Conservation (phyloP, 768 basidiomycete species). For the Termitomyces sp. region DNA sequence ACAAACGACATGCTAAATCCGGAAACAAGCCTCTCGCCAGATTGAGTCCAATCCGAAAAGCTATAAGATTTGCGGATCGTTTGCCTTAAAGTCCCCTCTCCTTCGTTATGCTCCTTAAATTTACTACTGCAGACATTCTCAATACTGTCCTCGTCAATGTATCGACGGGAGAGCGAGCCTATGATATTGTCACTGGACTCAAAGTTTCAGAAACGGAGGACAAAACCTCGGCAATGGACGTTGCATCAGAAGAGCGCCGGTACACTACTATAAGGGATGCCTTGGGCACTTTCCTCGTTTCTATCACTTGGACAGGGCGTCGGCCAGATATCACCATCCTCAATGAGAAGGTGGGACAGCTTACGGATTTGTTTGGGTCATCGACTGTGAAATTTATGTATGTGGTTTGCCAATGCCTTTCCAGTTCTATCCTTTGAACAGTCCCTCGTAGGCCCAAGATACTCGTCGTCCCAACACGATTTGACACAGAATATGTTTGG, state of each 20-base stretch:
- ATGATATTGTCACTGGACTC: slow-evolving; percentile 41
- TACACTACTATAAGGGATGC: slow-evolving; percentile 39
- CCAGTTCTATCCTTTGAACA: not conserved
- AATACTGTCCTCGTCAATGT: slow-evolving; percentile 50
- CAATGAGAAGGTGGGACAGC: slow-evolving; percentile 43
- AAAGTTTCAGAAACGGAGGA: slow-evolving; percentile 21
- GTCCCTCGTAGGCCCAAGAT: slow-evolving; percentile 40
- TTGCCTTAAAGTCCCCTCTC: not conserved
- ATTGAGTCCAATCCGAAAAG: slow-evolving; percentile 21
- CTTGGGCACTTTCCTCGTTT: slow-evolving; percentile 34
- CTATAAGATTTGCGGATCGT: slow-evolving; percentile 14
- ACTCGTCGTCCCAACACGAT: slow-evolving; percentile 57
- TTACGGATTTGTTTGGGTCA: slow-evolving; percentile 53
- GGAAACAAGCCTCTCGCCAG: slow-evolving; percentile 38
- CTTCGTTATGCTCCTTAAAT: slow-evolving; percentile 49
- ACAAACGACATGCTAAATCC: slow-evolving; percentile 42
- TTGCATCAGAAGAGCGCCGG: slow-evolving; percentile 18
- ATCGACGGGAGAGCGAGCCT: slow-evolving; percentile 41
- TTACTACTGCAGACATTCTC: slow-evolving; percentile 52
- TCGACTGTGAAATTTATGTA: slow-evolving; percentile 51
- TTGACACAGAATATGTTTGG: slow-evolving; percentile 58
- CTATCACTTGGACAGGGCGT: slow-evolving; percentile 48
- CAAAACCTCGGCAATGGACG: not conserved
- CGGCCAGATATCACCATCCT: slow-evolving; percentile 46
- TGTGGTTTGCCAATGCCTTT: not conserved